These are phyloP conservation scores for Cyclotella baltica DNA, from an alignment of 108 stramenopile genomes.

Conservation along the genomic window DNA sequence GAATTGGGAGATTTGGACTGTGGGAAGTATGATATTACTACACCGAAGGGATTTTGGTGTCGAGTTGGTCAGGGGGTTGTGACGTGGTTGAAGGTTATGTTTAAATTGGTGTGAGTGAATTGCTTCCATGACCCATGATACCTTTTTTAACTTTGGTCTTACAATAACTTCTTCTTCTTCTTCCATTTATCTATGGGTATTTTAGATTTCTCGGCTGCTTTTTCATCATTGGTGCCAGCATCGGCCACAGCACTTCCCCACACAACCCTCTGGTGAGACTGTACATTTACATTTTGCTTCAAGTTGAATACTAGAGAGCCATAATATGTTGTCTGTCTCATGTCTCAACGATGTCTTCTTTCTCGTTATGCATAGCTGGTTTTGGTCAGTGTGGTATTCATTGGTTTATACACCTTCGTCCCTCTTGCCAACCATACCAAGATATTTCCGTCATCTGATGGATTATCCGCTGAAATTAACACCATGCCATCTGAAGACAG, in stretches of 20 bases:
- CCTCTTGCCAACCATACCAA: background rate
- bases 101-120: slow-evolving; percentile 23
- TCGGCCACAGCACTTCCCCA: slow-evolving; percentile 16
- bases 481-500: background rate
- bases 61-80: slow-evolving; percentile 20
- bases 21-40: background rate
- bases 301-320: no score
- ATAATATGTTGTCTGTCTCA: no score
- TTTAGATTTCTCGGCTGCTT: slow-evolving; percentile 7
- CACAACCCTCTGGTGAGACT: slow-evolving; percentile 9
- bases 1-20: slow-evolving; percentile 18
- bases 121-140: background rate
- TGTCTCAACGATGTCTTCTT: background rate
- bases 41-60: slow-evolving; percentile 16
- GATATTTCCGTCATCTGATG: slow-evolving; percentile 10
- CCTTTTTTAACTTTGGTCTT: background rate
- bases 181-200: background rate
- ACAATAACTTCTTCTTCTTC: background rate
- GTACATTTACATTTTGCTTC: background rate
- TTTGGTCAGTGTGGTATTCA: slow-evolving; percentile 2
- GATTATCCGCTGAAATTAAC: background rate
- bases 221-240: slow-evolving; percentile 16
- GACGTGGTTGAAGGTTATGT: slow-evolving; percentile 17
- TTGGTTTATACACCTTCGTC: slow-evolving; percentile 17
- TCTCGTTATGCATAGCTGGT: background rate